phyloP scores from a whole-genome alignment of 1,284 basidiomycete species.

The Rhodofomes roseus region DNA sequence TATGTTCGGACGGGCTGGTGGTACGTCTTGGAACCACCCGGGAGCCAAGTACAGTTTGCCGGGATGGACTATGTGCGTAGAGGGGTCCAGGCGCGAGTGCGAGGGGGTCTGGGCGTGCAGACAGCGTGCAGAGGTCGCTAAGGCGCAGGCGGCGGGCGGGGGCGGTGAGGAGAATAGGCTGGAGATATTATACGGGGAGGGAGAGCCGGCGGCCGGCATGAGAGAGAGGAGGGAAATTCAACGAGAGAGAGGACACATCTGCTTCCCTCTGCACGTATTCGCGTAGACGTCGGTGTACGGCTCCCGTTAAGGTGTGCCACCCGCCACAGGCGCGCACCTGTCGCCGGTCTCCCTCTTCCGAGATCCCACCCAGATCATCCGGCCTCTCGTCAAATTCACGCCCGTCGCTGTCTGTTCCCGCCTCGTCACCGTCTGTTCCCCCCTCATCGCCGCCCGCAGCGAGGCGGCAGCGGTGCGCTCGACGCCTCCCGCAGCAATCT shows the following conservation, averaged over 20 bases:
- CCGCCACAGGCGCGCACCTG: background rate
- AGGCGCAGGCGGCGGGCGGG: background rate
- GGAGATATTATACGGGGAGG: background rate
- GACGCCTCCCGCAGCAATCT: background rate
- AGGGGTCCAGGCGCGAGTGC: background rate
- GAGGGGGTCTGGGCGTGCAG: background rate
- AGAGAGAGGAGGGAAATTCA: background rate
- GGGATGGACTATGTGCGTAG: background rate
- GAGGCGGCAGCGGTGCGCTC: background rate
- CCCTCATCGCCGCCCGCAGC: too few relatives aligned
- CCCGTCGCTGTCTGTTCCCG: background rate
- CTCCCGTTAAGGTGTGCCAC: background rate
- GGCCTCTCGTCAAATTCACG: background rate
- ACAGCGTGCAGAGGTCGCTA: background rate
- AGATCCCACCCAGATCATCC: background rate
- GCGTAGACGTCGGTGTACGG: background rate
- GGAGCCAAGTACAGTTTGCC: background rate
- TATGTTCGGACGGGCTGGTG: background rate
- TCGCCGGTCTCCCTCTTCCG: background rate
- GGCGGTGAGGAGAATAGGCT: background rate
- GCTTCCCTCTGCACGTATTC: background rate
- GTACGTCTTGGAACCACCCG: background rate
- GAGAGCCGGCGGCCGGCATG: slow-evolving; percentile 2
- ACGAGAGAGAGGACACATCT: background rate
- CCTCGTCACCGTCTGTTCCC: background rate